These are phyloP conservation scores for Pleurotus eryngii DNA, from an alignment of 768 basidiomycete genomes.

Conservation along the genomic window DNA sequence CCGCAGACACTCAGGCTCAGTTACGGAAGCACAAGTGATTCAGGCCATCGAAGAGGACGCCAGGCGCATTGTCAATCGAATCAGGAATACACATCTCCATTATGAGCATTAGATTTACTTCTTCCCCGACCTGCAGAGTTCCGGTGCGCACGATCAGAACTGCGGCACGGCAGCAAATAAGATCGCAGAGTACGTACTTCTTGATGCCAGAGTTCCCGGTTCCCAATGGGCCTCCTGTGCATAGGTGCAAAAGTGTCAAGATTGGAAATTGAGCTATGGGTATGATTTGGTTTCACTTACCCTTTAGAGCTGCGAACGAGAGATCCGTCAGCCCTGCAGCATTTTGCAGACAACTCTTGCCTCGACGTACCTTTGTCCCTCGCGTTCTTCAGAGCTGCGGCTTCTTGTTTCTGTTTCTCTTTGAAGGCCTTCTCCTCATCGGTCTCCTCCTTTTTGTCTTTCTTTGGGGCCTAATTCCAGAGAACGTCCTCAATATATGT, in stretches of 20 bases:
- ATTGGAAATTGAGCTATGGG: slow-evolving; percentile 7
- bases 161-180: not conserved
- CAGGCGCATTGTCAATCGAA: not conserved
- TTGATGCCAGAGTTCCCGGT: slow-evolving; percentile 70
- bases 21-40: too few species aligned
- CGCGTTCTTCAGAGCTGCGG: slow-evolving; percentile 70
- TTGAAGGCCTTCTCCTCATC: slow-evolving; percentile 75
- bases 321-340: slow-evolving; percentile 5
- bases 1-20: not conserved
- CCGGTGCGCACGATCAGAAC: not conserved
- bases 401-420: slow-evolving; percentile 73
- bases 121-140: slow-evolving; percentile 11
- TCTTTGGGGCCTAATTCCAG: slow-evolving; percentile 69
- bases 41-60: too few species aligned
- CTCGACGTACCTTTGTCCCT: slow-evolving; percentile 58
- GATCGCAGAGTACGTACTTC: slow-evolving; percentile 54
- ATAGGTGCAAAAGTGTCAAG: slow-evolving; percentile 7
- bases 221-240: slow-evolving; percentile 62
- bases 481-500: not conserved
- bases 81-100: not conserved
- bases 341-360: not conserved
- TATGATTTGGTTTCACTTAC: slow-evolving; percentile 27
- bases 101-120: slow-evolving; percentile 7
- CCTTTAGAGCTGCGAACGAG: slow-evolving; percentile 45
- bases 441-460: slow-evolving; percentile 67